phyloP scores from a whole-genome alignment of 768 basidiomycete genomes.

The Pulveroboletus sp. region DNA sequence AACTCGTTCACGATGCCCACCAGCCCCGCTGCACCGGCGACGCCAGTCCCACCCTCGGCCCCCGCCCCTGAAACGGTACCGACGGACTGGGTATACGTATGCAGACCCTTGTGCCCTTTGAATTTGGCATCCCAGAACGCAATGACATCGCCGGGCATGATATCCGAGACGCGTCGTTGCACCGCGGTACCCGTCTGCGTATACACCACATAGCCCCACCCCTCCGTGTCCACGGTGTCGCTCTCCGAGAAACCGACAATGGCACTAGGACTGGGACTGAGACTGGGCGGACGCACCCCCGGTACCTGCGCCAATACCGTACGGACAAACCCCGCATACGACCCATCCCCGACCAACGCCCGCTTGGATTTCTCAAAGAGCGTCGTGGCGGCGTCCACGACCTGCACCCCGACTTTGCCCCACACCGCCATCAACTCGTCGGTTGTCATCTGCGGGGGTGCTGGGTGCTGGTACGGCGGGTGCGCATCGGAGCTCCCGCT shows the following conservation, averaged over 20 bases:
- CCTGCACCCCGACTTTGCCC: constrained; percentile 71
- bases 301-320: constrained; percentile 67
- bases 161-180: constrained; percentile 72
- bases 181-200: constrained; percentile 65
- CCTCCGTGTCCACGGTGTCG: constrained; percentile 26
- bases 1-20: constrained; percentile 80
- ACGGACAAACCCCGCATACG: constrained; percentile 73
- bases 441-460: constrained; percentile 36
- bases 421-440: constrained; percentile 73
- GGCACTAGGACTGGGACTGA: no score
- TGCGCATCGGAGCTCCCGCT: constrained; percentile 28
- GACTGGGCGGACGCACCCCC: constrained; percentile 39
- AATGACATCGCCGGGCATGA: constrained; percentile 84
- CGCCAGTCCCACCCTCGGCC: constrained; percentile 29
- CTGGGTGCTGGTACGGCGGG: constrained; percentile 12
- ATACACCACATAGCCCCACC: constrained; percentile 77
- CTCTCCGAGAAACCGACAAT: background rate
- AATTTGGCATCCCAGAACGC: constrained; percentile 73
- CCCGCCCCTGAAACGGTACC: no score
- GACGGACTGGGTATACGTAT: constrained; percentile 61
- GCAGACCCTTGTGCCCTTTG: constrained; percentile 77
- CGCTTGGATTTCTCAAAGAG: constrained; percentile 77
- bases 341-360: constrained; percentile 79
- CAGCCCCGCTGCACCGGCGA: no score
- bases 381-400: constrained; percentile 66